Base-by-base conservation (phyloP, 805 yeast genomes). In the Wickerhamomyces alni region DNA sequence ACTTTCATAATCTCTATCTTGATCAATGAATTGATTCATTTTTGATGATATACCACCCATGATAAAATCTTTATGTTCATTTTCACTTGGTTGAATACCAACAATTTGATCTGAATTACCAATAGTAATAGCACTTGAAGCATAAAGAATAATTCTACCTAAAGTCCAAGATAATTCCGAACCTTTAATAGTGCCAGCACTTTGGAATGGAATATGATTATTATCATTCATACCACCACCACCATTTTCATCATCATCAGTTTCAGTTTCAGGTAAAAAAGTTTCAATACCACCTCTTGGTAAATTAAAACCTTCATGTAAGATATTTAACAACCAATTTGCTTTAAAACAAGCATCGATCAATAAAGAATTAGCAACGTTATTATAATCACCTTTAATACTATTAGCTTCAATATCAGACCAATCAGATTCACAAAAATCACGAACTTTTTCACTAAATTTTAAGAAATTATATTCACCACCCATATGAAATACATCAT, bases 161-260 rank as follows among this genome's bases (percentile, higher is more conserved):
- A 93, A 58, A 0, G 98, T 91, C 99, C 99, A 93, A 0, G 96
- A 84, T 15, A 93, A 66, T 49, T 93, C 99, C 5, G 79, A 76
- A 2, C 94, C 96, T 43, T 86, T 74, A 25, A 93, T 77, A 15
- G 80, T 71, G 40, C 82, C 80, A 0, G 93, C 88, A 44, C 94
- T 82, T 60, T 83, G 87, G 61, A 93, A 88, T 0, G 89, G 82
- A 28, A 82, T 69, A 53, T 70, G 65, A 40, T 60, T 44, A 36
- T 31, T 17, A 21, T 54, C 54, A 8, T 48, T 49, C 15, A 53
- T 56, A 4, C 47, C 52, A 18, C 30, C 43, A 7, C 35, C 41
- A 7, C n/a, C n/a, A n/a, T n/a, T n/a, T n/a, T n/a, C n/a, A n/a
- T 28, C 31, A 15, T 42, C 44, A 2, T 55, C 48, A 7, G 54